Evolutionary conservation across 805 yeast genomes (phyloP).

Genomic region (Hanseniaspora clermontiae): DNA sequence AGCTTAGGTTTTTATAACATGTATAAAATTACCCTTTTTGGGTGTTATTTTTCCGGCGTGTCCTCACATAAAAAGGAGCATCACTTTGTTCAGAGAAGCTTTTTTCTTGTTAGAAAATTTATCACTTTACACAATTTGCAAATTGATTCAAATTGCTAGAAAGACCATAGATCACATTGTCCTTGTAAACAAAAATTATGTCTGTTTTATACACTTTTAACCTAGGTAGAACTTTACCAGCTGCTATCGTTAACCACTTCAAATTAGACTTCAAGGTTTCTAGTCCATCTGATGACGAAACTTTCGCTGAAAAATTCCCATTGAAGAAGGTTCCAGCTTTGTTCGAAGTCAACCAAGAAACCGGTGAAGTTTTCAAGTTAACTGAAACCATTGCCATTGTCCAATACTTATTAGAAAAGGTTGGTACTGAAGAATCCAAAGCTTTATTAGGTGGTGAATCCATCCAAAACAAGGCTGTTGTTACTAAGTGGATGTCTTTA

Average conservation of each 20-base stretch:
- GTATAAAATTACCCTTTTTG: no score
- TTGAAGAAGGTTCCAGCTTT: conserved; percentile 43
- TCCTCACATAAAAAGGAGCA: no score
- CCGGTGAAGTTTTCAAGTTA: conserved; percentile 37
- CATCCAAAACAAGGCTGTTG: conserved; percentile 26
- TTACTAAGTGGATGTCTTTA: conserved; percentile 69
- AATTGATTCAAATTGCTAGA: no score
- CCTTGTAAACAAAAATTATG: no score
- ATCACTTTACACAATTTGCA: no score
- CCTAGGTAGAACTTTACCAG: conserved; percentile 33
- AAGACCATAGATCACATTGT: no score
- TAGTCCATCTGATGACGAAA: conserved; percentile 28
- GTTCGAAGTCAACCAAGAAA: conserved; percentile 43
- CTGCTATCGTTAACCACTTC: conserved; percentile 45
- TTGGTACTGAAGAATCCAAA: conserved; percentile 26
- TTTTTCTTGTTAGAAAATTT: no score
- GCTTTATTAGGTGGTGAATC: conserved; percentile 28
- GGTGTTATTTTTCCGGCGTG: no score
- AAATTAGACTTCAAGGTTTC: conserved; percentile 39
- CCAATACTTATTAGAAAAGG: conserved; percentile 34
- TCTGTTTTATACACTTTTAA: conserved; percentile 45
- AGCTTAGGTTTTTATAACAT: no score
- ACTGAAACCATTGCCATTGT: conserved; percentile 56
- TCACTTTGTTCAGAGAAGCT: no score
- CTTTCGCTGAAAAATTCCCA: conserved; percentile 34